Base-by-base conservation (phyloP, 805 yeast genomes). In the Saccharomycopsis babjevae region DNA sequence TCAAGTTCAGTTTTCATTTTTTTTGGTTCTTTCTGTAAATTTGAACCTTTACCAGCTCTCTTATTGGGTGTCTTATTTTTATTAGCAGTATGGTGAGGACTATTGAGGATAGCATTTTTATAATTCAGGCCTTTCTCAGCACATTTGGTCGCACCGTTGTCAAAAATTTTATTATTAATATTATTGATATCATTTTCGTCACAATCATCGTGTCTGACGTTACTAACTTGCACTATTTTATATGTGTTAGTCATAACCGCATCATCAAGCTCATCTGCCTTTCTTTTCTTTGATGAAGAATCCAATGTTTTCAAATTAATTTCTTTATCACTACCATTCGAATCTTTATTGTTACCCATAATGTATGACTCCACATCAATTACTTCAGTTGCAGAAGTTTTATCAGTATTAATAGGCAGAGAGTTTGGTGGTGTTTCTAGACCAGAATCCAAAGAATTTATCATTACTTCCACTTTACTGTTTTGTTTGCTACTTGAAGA, bases 1-100 rank as follows among this genome's bases (percentile, higher is more conserved):
- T 59, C 62, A 30, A 54, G n/a, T 15, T 63, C 59, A 22, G 20
- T 28, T 30, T 58, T 57, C 32, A n/a, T 60, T 30, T 55, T 38
- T 34, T 50, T 57, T 11, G 22, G 59, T 55, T 54, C 57, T 46
- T 50, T 52, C 30, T 43, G 59, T 13, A 39, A 20, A 22, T 20
- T 25, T 52, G 59, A 50, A 34, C 18, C 46, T 57, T 58, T 50
- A 13, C 38, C 38, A 10, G 38, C 15, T 7, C 15, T 34, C 38
- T 34, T 40, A 20, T 13, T 25, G 28, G 50, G n/a, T 16, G 3
- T 6, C 36, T 57, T 28, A 16, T 6, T 39, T 20, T 56, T 40
- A n/a, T 5, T 42, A 28, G 11, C 15, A 3, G 15, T 10, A 34
- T 34, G 15, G 15, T 34, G 38, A 2, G 38, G 10, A 34, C 38